Evolutionary conservation across 352 stramenopile species (phyloP).

Genomic region (Phytophthora sp.): DNA sequence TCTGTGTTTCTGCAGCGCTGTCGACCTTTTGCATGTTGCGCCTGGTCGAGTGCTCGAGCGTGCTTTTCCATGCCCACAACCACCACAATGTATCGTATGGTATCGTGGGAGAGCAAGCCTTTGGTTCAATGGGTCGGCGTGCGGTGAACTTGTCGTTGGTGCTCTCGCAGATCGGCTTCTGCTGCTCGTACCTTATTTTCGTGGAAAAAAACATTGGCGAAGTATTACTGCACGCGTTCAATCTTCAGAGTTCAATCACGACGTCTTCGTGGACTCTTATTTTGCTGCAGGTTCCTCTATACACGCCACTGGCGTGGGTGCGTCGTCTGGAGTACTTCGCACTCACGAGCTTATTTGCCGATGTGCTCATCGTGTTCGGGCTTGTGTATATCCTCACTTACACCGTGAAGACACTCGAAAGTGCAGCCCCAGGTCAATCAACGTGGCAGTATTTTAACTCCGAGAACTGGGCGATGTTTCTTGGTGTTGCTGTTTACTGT

Average conservation of each 20-base stretch:
- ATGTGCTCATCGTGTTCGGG: conserved; percentile 59
- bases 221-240: conserved; percentile 57
- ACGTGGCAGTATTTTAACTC: conserved; percentile 68
- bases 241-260: conserved; percentile 37
- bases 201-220: conserved; percentile 70
- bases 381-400: conserved; percentile 62
- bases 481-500: conserved; percentile 66
- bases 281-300: conserved; percentile 60
- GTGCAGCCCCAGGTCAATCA: conserved; percentile 22
- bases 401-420: conserved; percentile 46
- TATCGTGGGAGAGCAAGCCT: conserved; percentile 52
- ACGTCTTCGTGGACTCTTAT: conserved; percentile 60
- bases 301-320: conserved; percentile 69
- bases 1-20: conserved; percentile 54
- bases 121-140: conserved; percentile 41
- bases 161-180: conserved; percentile 70
- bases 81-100: conserved; percentile 54
- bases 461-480: conserved; percentile 61
- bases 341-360: conserved; percentile 61
- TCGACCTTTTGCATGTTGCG: conserved; percentile 69
- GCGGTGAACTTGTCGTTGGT: conserved; percentile 70
- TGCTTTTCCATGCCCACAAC: conserved; percentile 29
- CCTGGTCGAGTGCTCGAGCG: conserved; percentile 52
- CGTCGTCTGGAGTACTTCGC: conserved; percentile 72
- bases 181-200: conserved; percentile 77